A percentile compares a stretch with the other conserved stretches of the same genome.
These are phyloP conservation scores for Boletus speciosus DNA, from an alignment of 768 basidiomycete genomes.

Conservation along the genomic window DNA sequence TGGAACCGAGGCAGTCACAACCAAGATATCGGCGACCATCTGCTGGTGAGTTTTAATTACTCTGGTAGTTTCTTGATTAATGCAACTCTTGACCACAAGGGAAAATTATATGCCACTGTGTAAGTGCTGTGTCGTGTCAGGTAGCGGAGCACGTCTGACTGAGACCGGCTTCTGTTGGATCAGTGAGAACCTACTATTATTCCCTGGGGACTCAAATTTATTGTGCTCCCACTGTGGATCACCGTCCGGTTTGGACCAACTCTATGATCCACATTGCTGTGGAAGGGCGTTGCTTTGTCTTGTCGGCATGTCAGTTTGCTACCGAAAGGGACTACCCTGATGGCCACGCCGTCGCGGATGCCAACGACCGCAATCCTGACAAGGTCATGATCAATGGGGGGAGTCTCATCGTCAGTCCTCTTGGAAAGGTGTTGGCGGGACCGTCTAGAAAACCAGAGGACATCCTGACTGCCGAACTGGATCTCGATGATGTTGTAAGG, in stretches of 20 bases:
- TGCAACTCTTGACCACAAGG: constrained; percentile 35
- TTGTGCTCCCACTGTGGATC: constrained; percentile 65
- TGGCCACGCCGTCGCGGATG: constrained; percentile 42
- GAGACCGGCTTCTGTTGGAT: neutral
- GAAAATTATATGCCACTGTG: constrained; percentile 69
- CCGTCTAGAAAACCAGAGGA: constrained; percentile 53
- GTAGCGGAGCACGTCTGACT: neutral
- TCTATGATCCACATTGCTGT: constrained; percentile 63
- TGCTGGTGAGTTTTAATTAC: constrained; percentile 45
- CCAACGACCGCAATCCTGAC: constrained; percentile 36
- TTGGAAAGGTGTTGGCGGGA: constrained; percentile 57
- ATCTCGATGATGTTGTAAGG: constrained; percentile 52
- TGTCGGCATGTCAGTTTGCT: constrained; percentile 59
- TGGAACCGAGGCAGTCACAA: constrained; percentile 24
- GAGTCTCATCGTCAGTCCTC: constrained; percentile 55
- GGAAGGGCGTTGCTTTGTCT: constrained; percentile 68
- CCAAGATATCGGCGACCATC: constrained; percentile 54
- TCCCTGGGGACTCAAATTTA: constrained; percentile 56
- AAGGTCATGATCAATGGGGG: constrained; percentile 61
- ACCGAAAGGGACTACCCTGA: constrained; percentile 52
- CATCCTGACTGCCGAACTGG: constrained; percentile 53
- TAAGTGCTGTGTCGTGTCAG: constrained; percentile 27
- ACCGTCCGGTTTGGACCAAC: constrained; percentile 50
- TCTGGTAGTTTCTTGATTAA: neutral
- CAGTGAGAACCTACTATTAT: constrained; percentile 60